Base-by-base conservation (phyloP, 1,139 yeast species). In the Pichia sp. region DNA sequence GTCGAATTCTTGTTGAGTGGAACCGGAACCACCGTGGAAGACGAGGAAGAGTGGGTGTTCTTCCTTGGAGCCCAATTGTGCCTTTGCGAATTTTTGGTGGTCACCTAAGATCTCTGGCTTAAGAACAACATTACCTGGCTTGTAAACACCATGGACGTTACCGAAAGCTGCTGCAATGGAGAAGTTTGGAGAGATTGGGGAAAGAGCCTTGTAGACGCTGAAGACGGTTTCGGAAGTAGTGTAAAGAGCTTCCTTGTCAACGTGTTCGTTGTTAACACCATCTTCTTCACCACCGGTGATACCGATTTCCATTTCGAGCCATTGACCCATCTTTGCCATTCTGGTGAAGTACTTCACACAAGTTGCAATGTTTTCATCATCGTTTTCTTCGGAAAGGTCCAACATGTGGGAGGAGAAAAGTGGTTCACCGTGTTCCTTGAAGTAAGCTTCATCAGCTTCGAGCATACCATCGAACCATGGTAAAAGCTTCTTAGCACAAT, bases 261-360 rank as follows among this genome's bases (percentile, higher is more conserved):
- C 96, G 65, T 78, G 74, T 68, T 88, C 93, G 77, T 91, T 93
- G 81, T 91, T 93, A 59, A 93, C 98, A 79, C 99, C 99, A 63
- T 91, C 99, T 72, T 91, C 98, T 74, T 91, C 98, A 81, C 98
- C 98, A 72, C 98, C 97, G 63, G 98, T 93, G 77, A 91, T 91
- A 78, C 98, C 99, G 63, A 91, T 91, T 76, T 91, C 99, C 98
- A 91, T 93, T 77, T 91, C 99, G 64, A 91, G 79, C 91, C 93
- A 91, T 74, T 91, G 97, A 72, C 77, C 74, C 78, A 88, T 75
- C 70, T 85, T 87, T 64, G 94, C 72, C 78, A 86, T 87, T 69
- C 94, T 86, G 65, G 73, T 73, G 71, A 93, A 91, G 78, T 93
- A 93, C 72, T 86, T 82, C 66, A 69, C 94, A 75, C 97, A 88